Base-by-base conservation (phyloP, 2,329 filamentous ascomycete species). In the Colletotrichum sidae region DNA sequence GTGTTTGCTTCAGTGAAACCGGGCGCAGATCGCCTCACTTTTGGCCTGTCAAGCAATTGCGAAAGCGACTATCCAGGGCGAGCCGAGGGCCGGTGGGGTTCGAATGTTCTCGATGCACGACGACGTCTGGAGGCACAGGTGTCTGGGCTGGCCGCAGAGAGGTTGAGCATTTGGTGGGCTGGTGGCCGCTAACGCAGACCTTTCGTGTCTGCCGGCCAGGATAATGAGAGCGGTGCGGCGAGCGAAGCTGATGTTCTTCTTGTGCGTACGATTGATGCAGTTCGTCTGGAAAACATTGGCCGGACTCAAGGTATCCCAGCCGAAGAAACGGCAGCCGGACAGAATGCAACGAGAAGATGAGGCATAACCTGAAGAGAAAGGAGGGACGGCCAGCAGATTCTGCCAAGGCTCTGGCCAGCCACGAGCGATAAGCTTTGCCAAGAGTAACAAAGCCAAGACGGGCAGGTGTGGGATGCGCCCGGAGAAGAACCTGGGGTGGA, bases 371-470 rank as follows among this genome's bases (percentile, higher is more conserved):
- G 25, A 51, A 55, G 41, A 55, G 25, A 37, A 51, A 33, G 39
- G 17, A 65, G 38, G 49, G 42, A 17, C 9, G 55, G 55, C 55
- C 64, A 25, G 25, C 25, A 25, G 25, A 25, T 25, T 25, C 25
- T 25, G 60, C 64, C 64, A 67, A 67, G 61, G 41, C 34, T 53
- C 12, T 49, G 54, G 49, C 45, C 54, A 51, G 53, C 73, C 74
- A 75, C 71, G 73, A 71, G 71, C 67, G 72, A 75, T 69, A 76
- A 77, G 75, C 75, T 76, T 76, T 75, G 75, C 75, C 75, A 76
- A 77, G 75, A 57, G 70, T 61, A 66, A 65, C 70, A 52, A 34
- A 60, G 67, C 65, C 67, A 69, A 69, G 67, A 65, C 67, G 67
- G 67, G 65, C 67, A 67, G 56, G 54, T 65, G 65, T 62, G 64